phyloP scores from a whole-genome alignment of 192 early-diverging fungal genomes.

The Coemansia sp. region DNA sequence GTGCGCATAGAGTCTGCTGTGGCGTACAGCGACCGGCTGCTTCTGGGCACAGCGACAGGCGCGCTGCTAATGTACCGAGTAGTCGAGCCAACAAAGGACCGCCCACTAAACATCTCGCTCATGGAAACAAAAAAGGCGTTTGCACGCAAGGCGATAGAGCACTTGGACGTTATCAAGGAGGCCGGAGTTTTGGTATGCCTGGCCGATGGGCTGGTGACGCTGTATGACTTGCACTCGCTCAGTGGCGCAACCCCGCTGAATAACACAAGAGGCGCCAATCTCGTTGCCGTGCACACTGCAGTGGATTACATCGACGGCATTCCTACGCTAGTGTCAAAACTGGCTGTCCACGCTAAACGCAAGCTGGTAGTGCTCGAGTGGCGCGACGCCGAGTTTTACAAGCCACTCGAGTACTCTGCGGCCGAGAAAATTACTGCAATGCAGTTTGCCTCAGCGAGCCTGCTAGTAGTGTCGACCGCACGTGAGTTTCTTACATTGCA shows the following conservation, averaged over 20 bases:
- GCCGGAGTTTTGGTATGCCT: constrained; percentile 71
- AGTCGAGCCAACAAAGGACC: constrained; percentile 27
- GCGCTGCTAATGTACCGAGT: constrained; percentile 72
- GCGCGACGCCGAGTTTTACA: constrained; percentile 72
- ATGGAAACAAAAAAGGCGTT: constrained; percentile 71
- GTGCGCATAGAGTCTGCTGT: constrained; percentile 74
- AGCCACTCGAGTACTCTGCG: constrained; percentile 70
- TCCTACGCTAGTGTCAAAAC: constrained; percentile 69
- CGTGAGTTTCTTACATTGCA: constrained; percentile 56
- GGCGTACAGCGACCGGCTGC: constrained; percentile 69
- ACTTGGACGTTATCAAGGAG: constrained; percentile 76
- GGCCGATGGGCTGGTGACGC: constrained; percentile 71
- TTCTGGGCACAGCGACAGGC: constrained; percentile 71
- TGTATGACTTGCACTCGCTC: constrained; percentile 77
- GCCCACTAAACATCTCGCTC: constrained; percentile 54
- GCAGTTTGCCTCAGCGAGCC: constrained; percentile 73
- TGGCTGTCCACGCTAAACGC: constrained; percentile 73
- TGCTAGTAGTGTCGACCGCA: constrained; percentile 57
- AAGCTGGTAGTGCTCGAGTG: constrained; percentile 76
- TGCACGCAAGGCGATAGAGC: constrained; percentile 70
- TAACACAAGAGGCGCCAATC: constrained; percentile 74
- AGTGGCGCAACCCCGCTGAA: constrained; percentile 66
- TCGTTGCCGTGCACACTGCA: constrained; percentile 74
- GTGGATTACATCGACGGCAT: constrained; percentile 69
- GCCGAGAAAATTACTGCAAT: constrained; percentile 75